Percentiles rank a stretch among this genome's conserved stretches.
These are phyloP conservation scores for Chlamydomonas sp. DNA, from an alignment of 139 green algal species.

Conservation along the genomic window DNA sequence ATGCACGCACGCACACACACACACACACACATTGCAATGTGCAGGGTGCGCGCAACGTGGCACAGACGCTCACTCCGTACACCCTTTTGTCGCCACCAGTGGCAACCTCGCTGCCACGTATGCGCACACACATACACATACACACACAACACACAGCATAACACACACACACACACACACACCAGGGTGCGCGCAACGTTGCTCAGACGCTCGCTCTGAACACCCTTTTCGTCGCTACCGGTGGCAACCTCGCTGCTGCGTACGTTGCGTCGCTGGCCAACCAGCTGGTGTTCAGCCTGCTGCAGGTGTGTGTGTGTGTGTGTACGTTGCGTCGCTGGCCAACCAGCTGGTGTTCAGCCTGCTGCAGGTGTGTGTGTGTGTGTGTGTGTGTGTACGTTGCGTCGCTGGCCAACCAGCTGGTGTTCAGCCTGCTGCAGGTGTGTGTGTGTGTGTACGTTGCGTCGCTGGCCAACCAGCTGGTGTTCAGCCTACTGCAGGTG, in stretches of 20 bases:
- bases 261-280: conserved; percentile 44
- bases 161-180: too few relatives aligned
- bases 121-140: too few relatives aligned
- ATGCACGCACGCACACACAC: too few relatives aligned
- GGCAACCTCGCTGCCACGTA: conserved; percentile 23
- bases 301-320: conserved; percentile 11
- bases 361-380: conserved; percentile 8
- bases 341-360: conserved; percentile 24
- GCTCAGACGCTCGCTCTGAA: conserved; percentile 10
- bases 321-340: conserved; percentile 41
- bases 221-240: conserved; percentile 13
- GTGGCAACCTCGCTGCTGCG: conserved; percentile 18
- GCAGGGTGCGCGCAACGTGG: neutral
- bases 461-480: neutral
- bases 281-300: conserved; percentile 19
- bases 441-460: conserved; percentile 26
- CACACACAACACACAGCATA: too few relatives aligned
- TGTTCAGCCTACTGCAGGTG: neutral
- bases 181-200: neutral
- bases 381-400: too few relatives aligned
- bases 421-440: neutral
- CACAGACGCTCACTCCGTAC: conserved; percentile 5
- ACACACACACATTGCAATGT: too few relatives aligned
- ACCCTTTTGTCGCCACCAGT: conserved; percentile 13
- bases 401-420: neutral